Evolutionary conservation across 1,284 basidiomycete species (phyloP).

Genomic region (Fomitopsis palustris): DNA sequence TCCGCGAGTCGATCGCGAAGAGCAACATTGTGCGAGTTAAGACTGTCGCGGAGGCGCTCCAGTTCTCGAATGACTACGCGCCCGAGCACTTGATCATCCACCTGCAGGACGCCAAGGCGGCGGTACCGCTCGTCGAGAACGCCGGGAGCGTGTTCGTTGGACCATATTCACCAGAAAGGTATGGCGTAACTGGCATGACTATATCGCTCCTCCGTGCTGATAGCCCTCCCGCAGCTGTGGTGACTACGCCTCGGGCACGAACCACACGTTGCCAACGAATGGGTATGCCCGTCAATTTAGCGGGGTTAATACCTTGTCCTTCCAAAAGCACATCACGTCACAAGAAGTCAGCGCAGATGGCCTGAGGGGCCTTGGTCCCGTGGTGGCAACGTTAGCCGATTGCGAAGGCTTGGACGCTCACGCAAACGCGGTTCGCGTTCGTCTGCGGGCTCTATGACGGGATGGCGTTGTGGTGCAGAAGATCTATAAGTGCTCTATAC

Average conservation of each 20-base stretch:
- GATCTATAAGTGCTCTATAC: conserved; percentile 19
- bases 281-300: conserved; percentile 98
- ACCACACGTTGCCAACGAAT: conserved; percentile 94
- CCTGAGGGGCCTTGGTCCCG: conserved; percentile 78
- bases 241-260: conserved; percentile 98
- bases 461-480: not conserved
- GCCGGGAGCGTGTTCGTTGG: conserved; percentile 98
- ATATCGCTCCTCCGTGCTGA: not conserved
- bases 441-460: conserved; percentile 37
- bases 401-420: conserved; percentile 96
- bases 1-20: conserved; percentile 89
- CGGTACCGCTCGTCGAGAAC: conserved; percentile 74
- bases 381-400: conserved; percentile 89
- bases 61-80: conserved; percentile 96
- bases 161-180: conserved; percentile 93
- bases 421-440: conserved; percentile 82
- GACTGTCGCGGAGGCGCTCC: conserved; percentile 73
- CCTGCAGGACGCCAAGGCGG: conserved; percentile 65
- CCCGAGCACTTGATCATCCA: conserved; percentile 96
- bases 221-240: conserved; percentile 72
- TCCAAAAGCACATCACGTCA: conserved; percentile 99
- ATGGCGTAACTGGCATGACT: conserved; percentile 16
- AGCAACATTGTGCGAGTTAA: conserved; percentile 83
- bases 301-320: conserved; percentile 95
- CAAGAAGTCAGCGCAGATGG: conserved; percentile 88